A percentile compares a stretch with the other conserved stretches of the same genome.
Evolutionary conservation across 2,329 filamentous ascomycete genomes (phyloP).

Genomic region (Claviceps citrina): DNA sequence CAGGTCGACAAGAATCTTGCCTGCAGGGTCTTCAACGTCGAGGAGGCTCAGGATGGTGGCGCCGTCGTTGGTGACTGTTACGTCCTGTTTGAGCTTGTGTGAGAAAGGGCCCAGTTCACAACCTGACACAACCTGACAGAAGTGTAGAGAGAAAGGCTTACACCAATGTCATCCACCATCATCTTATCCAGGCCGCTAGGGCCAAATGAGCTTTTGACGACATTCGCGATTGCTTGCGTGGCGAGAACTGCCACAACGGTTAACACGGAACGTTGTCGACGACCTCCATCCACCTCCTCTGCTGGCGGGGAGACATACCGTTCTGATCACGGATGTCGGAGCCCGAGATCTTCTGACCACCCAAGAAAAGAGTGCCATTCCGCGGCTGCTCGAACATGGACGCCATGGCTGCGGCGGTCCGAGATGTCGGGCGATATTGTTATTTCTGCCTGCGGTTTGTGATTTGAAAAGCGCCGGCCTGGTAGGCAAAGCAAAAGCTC

Average conservation of each 20-base stretch:
- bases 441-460: constrained; percentile 6
- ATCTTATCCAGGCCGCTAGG: constrained; percentile 97
- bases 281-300: neutral
- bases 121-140: neutral
- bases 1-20: constrained; percentile 94
- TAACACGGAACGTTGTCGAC: constrained; percentile 3
- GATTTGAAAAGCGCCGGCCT: constrained; percentile 1
- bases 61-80: constrained; percentile 97
- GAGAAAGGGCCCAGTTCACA: neutral
- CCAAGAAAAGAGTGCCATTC: constrained; percentile 92
- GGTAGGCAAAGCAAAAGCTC: constrained; percentile 2
- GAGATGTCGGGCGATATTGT: constrained; percentile 5
- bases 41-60: constrained; percentile 90
- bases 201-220: constrained; percentile 96
- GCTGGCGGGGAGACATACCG: constrained; percentile 34
- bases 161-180: constrained; percentile 99
- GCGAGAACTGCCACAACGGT: constrained; percentile 51
- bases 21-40: constrained; percentile 93
- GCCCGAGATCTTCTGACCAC: constrained; percentile 93
- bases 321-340: constrained; percentile 96
- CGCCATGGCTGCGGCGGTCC: constrained; percentile 47
- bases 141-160: constrained; percentile 27
- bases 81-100: constrained; percentile 48
- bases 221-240: constrained; percentile 94
- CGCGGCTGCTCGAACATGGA: constrained; percentile 91